A percentile compares a stretch with the other conserved stretches of the same genome.
Conservation (phyloP, 2,329 filamentous ascomycete genomes). For the Aureobasidium sp. region DNA sequence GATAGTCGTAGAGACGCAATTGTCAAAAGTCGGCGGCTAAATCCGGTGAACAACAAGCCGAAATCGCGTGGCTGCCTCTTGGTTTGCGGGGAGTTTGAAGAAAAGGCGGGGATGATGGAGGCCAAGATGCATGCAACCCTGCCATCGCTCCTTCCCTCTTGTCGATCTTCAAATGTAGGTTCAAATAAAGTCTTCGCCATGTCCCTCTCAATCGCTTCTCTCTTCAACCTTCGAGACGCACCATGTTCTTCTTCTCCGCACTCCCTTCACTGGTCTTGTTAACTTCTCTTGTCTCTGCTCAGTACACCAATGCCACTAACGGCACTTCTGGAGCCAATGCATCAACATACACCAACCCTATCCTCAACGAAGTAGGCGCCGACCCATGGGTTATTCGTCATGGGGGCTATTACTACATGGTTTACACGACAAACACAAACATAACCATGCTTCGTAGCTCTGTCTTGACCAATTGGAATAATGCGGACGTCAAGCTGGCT, state of each 20-base stretch:
- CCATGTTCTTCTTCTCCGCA: neutral
- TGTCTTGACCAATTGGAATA: constrained; percentile 36
- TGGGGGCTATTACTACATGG: constrained; percentile 38
- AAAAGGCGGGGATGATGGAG: neutral
- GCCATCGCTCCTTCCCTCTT: neutral
- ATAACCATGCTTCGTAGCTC: constrained; percentile 37
- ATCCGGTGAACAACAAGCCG: constrained; percentile 1
- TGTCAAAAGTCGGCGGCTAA: constrained; percentile 7
- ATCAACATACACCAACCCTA: constrained; percentile 38
- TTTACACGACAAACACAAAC: constrained; percentile 36
- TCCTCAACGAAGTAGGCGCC: constrained; percentile 33
- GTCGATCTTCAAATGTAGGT: neutral
- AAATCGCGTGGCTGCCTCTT: neutral
- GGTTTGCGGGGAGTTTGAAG: neutral
- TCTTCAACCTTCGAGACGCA: neutral
- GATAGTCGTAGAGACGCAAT: neutral
- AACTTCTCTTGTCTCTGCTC: neutral
- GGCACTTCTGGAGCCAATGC: constrained; percentile 1
- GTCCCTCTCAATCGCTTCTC: neutral
- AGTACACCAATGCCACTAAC: neutral
- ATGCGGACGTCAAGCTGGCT: constrained; percentile 35
- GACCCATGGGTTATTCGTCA: constrained; percentile 40
- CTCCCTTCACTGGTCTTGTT: neutral
- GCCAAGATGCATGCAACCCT: neutral
- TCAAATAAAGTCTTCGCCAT: neutral